Evolutionary conservation across 2,329 filamentous ascomycete species (phyloP).

Genomic region (Metarhizium humberi): DNA sequence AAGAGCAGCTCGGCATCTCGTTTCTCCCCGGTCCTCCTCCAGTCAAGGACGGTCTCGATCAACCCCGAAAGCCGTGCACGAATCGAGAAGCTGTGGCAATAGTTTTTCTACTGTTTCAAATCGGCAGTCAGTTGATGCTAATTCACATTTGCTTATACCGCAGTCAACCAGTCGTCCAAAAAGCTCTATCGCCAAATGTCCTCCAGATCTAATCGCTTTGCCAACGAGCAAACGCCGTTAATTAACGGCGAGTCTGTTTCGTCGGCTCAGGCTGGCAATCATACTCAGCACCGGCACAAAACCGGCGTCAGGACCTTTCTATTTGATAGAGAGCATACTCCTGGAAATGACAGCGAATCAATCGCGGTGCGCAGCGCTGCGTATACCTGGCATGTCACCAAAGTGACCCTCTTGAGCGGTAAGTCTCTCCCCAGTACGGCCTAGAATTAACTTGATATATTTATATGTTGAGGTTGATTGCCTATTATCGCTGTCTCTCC

Average conservation of each 20-base stretch:
- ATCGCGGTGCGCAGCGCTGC: slow-evolving; percentile 34
- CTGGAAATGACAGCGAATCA: slow-evolving; percentile 41
- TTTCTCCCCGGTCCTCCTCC: too few species aligned
- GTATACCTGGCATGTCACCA: slow-evolving; percentile 44
- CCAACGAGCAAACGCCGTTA: slow-evolving; percentile 33
- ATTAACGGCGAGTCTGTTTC: slow-evolving; percentile 27
- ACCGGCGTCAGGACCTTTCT: slow-evolving; percentile 31
- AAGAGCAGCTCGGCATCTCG: too few species aligned
- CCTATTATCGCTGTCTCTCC: neutral
- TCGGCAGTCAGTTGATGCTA: neutral
- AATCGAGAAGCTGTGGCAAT: too few species aligned
- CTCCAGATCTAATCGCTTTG: slow-evolving; percentile 17
- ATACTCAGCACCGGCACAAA: slow-evolving; percentile 12
- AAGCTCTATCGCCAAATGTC: slow-evolving; percentile 20
- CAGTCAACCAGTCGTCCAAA: slow-evolving; percentile 8
- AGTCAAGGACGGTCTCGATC: too few species aligned
- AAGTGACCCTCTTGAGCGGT: slow-evolving; percentile 51
- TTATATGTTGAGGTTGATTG: neutral
- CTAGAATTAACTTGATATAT: neutral
- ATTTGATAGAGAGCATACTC: slow-evolving; percentile 39
- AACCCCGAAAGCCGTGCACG: too few species aligned
- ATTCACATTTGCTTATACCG: neutral
- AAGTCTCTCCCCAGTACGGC: slow-evolving; percentile 19
- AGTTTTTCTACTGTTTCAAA: too few species aligned
- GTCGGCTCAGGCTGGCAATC: slow-evolving; percentile 10